These are phyloP conservation scores for Sungouiella blattae DNA, from an alignment of 805 yeast species.

Conservation along the genomic window DNA sequence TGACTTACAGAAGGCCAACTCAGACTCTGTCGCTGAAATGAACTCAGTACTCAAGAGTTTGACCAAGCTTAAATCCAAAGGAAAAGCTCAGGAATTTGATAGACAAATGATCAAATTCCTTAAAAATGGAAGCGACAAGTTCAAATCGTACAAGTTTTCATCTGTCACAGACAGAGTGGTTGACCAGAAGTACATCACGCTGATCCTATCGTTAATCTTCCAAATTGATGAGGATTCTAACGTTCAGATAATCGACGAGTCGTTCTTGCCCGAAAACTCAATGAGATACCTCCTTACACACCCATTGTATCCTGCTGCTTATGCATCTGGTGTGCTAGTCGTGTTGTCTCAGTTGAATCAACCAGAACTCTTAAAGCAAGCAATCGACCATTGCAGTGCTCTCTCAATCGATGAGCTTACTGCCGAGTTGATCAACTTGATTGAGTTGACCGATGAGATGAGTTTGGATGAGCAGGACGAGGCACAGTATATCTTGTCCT, in stretches of 20 bases:
- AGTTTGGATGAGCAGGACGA: conserved; percentile 7
- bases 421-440: conserved; percentile 48
- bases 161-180: conserved; percentile 63
- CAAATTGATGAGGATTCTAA: conserved; percentile 12
- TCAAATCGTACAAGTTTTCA: conserved; percentile 21
- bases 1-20: conserved; percentile 16
- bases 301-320: conserved; percentile 72
- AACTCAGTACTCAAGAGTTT: conserved; percentile 19
- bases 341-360: conserved; percentile 40
- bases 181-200: conserved; percentile 52
- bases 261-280: conserved; percentile 52
- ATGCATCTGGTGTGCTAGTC: conserved; percentile 52
- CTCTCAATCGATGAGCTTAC: conserved; percentile 63
- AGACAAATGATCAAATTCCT: conserved; percentile 23
- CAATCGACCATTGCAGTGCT: conserved; percentile 74
- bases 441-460: conserved; percentile 18
- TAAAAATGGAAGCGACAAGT: not conserved
- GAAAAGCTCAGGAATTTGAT: conserved; percentile 15
- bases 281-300: conserved; percentile 78
- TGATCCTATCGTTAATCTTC: conserved; percentile 44
- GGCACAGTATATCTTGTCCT: conserved; percentile 11
- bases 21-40: conserved; percentile 3
- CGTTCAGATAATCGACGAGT: conserved; percentile 22
- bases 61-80: conserved; percentile 3
- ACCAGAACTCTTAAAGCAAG: conserved; percentile 73